Evolutionary conservation across 2,329 filamentous ascomycete species (phyloP).

Genomic region (Ramichloridium luteum): DNA sequence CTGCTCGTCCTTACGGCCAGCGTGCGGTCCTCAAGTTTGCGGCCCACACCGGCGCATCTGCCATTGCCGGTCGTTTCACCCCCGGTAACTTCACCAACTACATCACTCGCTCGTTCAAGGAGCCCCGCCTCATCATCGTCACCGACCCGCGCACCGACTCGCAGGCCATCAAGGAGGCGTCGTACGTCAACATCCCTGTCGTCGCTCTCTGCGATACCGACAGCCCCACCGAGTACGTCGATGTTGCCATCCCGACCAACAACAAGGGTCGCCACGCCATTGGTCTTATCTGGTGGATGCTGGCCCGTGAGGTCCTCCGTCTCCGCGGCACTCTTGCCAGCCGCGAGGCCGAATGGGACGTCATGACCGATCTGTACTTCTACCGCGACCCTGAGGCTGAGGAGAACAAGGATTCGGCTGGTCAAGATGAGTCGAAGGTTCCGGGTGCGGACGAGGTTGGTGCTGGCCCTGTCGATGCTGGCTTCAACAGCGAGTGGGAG

Average conservation of each 20-base stretch:
- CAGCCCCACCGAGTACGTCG: slow-evolving; percentile 98
- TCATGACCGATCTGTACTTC: slow-evolving; percentile 99
- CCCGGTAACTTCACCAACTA: slow-evolving; percentile 99
- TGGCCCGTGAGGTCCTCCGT: slow-evolving; percentile 98
- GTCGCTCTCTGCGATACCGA: slow-evolving; percentile 98
- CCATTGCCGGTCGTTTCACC: slow-evolving; percentile 99
- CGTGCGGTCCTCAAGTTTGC: slow-evolving; percentile 99
- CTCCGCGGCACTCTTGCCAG: slow-evolving; percentile 92
- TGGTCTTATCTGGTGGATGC: slow-evolving; percentile 98
- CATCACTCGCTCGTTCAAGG: slow-evolving; percentile 99
- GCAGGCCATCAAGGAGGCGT: slow-evolving; percentile 99
- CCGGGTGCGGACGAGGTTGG: slow-evolving; percentile 76
- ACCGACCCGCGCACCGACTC: slow-evolving; percentile 99
- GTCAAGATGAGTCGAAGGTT: slow-evolving; percentile 73
- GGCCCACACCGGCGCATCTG: slow-evolving; percentile 90
- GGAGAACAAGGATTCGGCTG: slow-evolving; percentile 88
- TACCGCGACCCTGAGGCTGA: slow-evolving; percentile 99
- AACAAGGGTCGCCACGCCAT: slow-evolving; percentile 99
- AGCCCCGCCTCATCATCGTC: slow-evolving; percentile 97
- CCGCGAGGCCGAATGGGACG: slow-evolving; percentile 96
- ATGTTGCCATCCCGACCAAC: slow-evolving; percentile 99
- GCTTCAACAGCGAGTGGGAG: slow-evolving; percentile 80
- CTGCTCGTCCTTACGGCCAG: slow-evolving; percentile 97
- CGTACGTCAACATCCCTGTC: slow-evolving; percentile 99
- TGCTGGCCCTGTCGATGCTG: slow-evolving; percentile 62